Conservation (phyloP, 2,329 filamentous ascomycete genomes). For the Penicillium sp. region DNA sequence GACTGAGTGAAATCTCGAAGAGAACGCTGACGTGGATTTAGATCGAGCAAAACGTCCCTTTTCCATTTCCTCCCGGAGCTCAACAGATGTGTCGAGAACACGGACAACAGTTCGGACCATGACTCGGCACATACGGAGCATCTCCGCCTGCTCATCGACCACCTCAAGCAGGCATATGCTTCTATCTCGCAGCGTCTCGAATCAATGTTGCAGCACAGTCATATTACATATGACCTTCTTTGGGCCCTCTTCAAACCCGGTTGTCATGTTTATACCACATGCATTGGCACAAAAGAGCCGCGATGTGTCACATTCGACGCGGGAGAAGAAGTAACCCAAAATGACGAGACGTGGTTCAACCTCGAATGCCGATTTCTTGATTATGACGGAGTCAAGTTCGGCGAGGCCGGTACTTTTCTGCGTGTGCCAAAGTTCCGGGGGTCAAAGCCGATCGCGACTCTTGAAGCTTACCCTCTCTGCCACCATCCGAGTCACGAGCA, state of each 20-base stretch:
- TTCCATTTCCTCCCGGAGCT: constrained; percentile 15
- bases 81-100: constrained; percentile 4
- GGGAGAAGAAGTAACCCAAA: neutral
- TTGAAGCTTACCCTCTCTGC: constrained; percentile 28
- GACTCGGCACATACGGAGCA: neutral
- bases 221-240: constrained; percentile 21
- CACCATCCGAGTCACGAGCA: constrained; percentile 21
- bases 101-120: neutral
- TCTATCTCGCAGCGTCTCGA: neutral
- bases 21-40: neutral
- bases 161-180: neutral
- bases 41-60: constrained; percentile 1
- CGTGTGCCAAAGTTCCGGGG: constrained; percentile 23
- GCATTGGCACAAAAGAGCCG: neutral
- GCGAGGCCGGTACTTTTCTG: constrained; percentile 19
- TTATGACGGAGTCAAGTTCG: constrained; percentile 25
- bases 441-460: constrained; percentile 23
- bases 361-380: constrained; percentile 26
- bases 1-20: neutral
- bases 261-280: neutral
- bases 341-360: constrained; percentile 19
- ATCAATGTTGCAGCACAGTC: neutral
- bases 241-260: neutral
- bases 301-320: neutral
- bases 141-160: neutral